phyloP scores from a whole-genome alignment of 31 red algal species.

The Endocladia muricata region DNA sequence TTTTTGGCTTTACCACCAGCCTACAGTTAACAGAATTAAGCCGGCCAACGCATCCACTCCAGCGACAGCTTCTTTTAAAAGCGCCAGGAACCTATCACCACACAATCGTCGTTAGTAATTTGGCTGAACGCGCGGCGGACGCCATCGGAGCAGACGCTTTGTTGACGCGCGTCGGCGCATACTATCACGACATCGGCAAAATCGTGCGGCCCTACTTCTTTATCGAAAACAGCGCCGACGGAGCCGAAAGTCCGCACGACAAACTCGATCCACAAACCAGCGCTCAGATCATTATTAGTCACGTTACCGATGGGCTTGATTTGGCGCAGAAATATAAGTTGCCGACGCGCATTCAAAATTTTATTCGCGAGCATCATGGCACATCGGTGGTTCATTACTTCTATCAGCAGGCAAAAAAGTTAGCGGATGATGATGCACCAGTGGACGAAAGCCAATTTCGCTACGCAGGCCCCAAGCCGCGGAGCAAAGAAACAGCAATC shows the following conservation, averaged over 20 bases:
- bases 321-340: constrained; percentile 9
- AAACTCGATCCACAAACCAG: background rate
- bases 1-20: too few relatives aligned
- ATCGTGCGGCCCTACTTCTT: too few relatives aligned
- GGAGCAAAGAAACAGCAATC: constrained; percentile 10
- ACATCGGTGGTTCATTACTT: too few relatives aligned
- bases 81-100: constrained; percentile 28
- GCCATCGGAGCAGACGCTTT: constrained; percentile 4
- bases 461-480: constrained; percentile 13
- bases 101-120: background rate
- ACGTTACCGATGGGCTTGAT: constrained; percentile 11
- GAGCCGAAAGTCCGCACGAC: constrained; percentile 1
- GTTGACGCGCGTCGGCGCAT: background rate
- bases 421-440: too few relatives aligned
- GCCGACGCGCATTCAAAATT: background rate
- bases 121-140: constrained; percentile 12
- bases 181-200: constrained; percentile 23
- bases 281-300: constrained; percentile 9
- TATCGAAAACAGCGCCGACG: background rate
- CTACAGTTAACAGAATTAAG: background rate
- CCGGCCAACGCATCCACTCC: background rate
- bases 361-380: constrained; percentile 21
- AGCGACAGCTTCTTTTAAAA: background rate
- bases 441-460: background rate
- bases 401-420: too few relatives aligned